Base-by-base conservation (phyloP, 805 yeast species). In the Cyberlindnera maclurae region DNA sequence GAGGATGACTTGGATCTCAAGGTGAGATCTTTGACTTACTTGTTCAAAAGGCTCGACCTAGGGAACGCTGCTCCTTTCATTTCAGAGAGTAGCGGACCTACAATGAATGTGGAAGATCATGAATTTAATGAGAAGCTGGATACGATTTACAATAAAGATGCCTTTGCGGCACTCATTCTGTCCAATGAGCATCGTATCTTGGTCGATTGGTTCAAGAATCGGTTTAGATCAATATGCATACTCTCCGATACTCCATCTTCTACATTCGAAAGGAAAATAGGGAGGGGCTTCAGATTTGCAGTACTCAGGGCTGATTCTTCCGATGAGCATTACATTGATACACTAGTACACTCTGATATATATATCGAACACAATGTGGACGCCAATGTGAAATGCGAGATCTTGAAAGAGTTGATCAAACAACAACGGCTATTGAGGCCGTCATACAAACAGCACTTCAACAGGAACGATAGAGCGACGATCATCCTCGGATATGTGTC, bases 171-270 rank as follows among this genome's bases (percentile, higher is more conserved):
- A 9, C 45, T 59, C 7, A 43, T 81, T 31, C 39, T 64, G n/a
- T 45, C 59, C 12, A 85, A 81, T 55, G 79, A 79, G 40, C 78
- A 80, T 52, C 64, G 88, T 18, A 76, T 82, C 11, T 62, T 79
- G 40, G 68, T 78, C 15, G 89, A 82, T 52, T 82, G 77, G 70
- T 54, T 65, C 34, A 79, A 79, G 51, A 82, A 82, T 63, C 73
- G 75, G 57, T 80, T 79, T 55, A 63, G 90, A 39, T 64, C 83
- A 2, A 55, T 73, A 50, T 70, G 83, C 47, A 66, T 82, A 4
- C 56, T 82, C 16, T 62, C 77, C 4, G 75, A 63, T 18, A 40
- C 43, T 8, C 85, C 87, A 3, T 61, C 52, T 18, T 48, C 43
- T 20, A 37, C 51, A 38, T 52, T 50, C 33, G 49, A 41, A 9